Evolutionary conservation across 805 yeast genomes (phyloP), one percentile per base, ranked within the genome.

Genomic region (Saturnispora kantuleensis): DNA sequence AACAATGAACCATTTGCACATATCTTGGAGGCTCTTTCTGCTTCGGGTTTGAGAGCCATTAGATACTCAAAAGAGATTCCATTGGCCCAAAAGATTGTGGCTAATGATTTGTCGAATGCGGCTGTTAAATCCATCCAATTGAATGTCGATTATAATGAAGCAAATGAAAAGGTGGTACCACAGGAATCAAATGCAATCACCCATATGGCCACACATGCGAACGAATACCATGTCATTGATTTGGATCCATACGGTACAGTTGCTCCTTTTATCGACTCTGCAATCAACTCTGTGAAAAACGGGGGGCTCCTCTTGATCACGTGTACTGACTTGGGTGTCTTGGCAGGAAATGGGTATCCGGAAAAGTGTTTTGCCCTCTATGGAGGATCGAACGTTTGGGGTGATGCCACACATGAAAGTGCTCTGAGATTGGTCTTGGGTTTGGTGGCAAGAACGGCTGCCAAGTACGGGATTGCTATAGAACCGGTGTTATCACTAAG

Each of bases 221-320:
- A 66, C 21, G 68, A 69, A 42, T 88, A 82, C 64, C 95, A 93
- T 58, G 84, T 86, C 3, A 77, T 93, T 47, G 99, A 93, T 64
- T 71, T 93, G 42, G 99, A 93, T 63, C 99, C 99, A 0, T 93
- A 93, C 59, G 99, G 99, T 29, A 83, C 97, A 0, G 98, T 96
- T 0, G 77, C 96, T 0, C 98, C 98, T 7, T 93, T 93, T 59
- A 71, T 93, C 28, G 98, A 93, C 60, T 78, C 93, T 30, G 97
- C 97, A 0, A 69, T 93, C 30, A 95, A 87, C 56, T 68, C 81
- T 30, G 74, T 89, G n/a, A 75, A 74, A 40, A 88, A 89, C 52
- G 89, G 81, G 45, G 99, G 97, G 1, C 56, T 93, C 36, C 64
- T 93, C 52, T 67, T 93, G 41, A 90, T 93, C 3, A 93, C 99